Evolutionary conservation across 331 rosid genomes (phyloP), one percentile per base, ranked within the genome.

Genomic region (Quercus lobata): DNA sequence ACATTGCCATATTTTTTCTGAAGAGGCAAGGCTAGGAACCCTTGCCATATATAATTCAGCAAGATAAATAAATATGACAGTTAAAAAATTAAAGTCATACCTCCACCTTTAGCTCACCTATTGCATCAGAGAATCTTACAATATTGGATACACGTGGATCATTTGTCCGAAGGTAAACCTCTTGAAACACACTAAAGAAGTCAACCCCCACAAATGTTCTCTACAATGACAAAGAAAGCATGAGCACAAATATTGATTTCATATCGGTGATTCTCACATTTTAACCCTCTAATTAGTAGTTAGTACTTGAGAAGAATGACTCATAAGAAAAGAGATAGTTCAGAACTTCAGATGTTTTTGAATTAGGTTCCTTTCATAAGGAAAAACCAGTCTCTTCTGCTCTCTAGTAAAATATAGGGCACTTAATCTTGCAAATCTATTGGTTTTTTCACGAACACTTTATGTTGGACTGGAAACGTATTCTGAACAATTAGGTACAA

Each of bases 41-140:
- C 53, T 46, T 46, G 53, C 53, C 53, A 0, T 46, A 7, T 2
- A 1, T 17, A 30, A 63, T 32, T 6, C 11, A 30, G 2, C n/a
- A 63, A 6, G 0, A 14, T 62, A 62, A 46, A 16, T 27, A 30
- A 29, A 63, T 29, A 68, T 32, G 1, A 32, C 24, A 68, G 25
- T 24, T 34, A 9, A 37, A 14, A 30, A 11, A 54, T 34, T 35
- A 25, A 29, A 24, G 22, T 14, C 85, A 60, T 85, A 92, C 97
- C 97, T 94, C 98, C 68, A 92, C 97, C 90, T 92, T 94, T n/a
- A 94, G 97, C 86, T 94, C 97, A 80, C 98, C 98, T 21, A 92
- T 83, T 80, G 92, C 91, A 73, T 94, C 98, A 81, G 98, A 92
- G 85, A 94, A 92, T 76, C 88, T 86, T 25, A 94, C 97, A 60